Percentiles rank a stretch among this genome's conserved stretches.
Conservation (phyloP, 345 rosid genomes). For the Ceriops tagal region DNA sequence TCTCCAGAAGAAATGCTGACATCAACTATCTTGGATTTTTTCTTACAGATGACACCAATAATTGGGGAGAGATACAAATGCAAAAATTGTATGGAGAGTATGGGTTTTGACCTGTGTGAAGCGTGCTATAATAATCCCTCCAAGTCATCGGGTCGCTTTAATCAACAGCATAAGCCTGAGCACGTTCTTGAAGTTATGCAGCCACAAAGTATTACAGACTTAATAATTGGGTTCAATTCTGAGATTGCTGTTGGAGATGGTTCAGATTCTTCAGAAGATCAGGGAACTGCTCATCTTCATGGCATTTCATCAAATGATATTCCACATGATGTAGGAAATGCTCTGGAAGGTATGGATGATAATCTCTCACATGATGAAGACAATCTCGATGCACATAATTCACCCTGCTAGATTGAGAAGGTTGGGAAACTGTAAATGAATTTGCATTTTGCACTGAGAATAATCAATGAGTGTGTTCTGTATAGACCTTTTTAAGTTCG, state of each 20-base stretch:
- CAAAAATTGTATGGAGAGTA: slow-evolving; percentile 14
- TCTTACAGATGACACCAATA: slow-evolving; percentile 11
- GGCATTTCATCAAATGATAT: neutral
- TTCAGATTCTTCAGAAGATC: neutral
- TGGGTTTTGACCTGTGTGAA: slow-evolving; percentile 20
- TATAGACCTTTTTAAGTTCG: too few relatives aligned
- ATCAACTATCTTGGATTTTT: neutral
- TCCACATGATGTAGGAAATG: neutral
- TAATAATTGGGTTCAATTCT: neutral
- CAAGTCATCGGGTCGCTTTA: slow-evolving; percentile 9
- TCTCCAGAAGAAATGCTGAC: too few relatives aligned
- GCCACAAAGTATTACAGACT: neutral
- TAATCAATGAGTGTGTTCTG: too few relatives aligned
- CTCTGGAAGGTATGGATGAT: neutral
- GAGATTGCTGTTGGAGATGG: slow-evolving; percentile 1
- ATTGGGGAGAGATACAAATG: slow-evolving; percentile 16
- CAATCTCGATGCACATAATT: neutral
- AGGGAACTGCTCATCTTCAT: neutral
- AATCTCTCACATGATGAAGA: neutral
- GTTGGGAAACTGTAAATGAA: neutral
- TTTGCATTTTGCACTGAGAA: too few relatives aligned
- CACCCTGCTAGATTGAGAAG: neutral
- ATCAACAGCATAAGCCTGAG: slow-evolving; percentile 16
- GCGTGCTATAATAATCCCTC: slow-evolving; percentile 10
- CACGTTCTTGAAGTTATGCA: slow-evolving; percentile 9